Evolutionary conservation across 805 yeast genomes (phyloP).

Genomic region (Schwanniomyces polymorphus): DNA sequence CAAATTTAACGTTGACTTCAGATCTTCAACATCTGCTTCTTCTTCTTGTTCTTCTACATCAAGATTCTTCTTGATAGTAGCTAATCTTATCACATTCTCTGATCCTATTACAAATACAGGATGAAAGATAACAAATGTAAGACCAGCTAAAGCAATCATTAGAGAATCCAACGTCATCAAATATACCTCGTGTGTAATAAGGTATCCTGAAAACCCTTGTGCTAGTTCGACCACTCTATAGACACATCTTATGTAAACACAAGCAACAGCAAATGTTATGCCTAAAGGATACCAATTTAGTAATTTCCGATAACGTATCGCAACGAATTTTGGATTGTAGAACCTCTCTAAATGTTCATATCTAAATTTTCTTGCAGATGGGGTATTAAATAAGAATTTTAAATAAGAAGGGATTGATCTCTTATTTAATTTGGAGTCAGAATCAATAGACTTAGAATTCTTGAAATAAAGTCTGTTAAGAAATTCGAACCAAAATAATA

Average conservation of each 20-base stretch:
- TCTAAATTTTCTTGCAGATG: slow-evolving; percentile 21
- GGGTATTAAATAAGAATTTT: slow-evolving; percentile 25
- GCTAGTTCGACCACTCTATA: slow-evolving; percentile 43
- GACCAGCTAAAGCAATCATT: slow-evolving; percentile 36
- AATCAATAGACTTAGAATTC: slow-evolving; percentile 8
- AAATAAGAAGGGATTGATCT: slow-evolving; percentile 24
- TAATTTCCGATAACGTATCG: slow-evolving; percentile 24
- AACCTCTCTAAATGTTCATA: slow-evolving; percentile 22
- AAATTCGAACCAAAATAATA: slow-evolving; percentile 37
- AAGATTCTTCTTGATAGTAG: slow-evolving; percentile 23
- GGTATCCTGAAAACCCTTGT: slow-evolving; percentile 37
- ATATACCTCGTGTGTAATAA: slow-evolving; percentile 35
- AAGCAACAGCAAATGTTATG: slow-evolving; percentile 29
- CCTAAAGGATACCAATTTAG: slow-evolving; percentile 34
- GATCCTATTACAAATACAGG: slow-evolving; percentile 37
- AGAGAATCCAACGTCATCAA: slow-evolving; percentile 39
- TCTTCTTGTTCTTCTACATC: slow-evolving; percentile 15
- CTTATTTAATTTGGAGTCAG: slow-evolving; percentile 15
- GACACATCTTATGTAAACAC: slow-evolving; percentile 34
- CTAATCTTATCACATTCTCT: slow-evolving; percentile 23
- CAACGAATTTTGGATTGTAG: slow-evolving; percentile 26
- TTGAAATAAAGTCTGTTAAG: slow-evolving; percentile 31
- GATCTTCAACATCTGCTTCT: slow-evolving; percentile 3
- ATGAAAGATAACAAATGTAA: slow-evolving; percentile 38
- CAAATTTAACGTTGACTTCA: not conserved